Percentiles rank a stretch among this genome's conserved stretches.
Evolutionary conservation across 257 asterid genomes (phyloP).

Genomic region (Solanum arcanum): DNA sequence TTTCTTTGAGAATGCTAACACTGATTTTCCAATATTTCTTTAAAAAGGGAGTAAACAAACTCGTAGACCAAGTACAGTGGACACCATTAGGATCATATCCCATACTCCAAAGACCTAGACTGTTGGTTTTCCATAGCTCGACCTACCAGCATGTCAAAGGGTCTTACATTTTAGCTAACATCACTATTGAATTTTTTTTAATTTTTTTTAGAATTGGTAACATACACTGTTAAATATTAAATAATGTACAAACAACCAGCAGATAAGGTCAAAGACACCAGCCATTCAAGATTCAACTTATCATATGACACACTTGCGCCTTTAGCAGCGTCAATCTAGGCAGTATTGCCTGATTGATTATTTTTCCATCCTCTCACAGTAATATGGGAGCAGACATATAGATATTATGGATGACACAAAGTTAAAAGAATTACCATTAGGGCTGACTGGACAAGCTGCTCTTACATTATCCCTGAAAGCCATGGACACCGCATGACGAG

Average conservation of each 20-base stretch:
- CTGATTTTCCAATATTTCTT: background rate
- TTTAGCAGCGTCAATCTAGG: background rate
- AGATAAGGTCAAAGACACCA: background rate
- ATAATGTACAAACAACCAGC: background rate
- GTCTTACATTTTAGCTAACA: background rate
- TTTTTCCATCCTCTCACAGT: background rate
- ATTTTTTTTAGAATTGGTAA: too few species aligned
- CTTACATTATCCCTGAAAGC: slow-evolving; percentile 49
- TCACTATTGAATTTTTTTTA: background rate
- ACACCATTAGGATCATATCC: background rate
- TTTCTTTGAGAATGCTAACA: background rate
- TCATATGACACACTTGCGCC: background rate
- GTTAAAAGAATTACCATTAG: slow-evolving; percentile 22
- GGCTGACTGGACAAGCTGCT: slow-evolving; percentile 25
- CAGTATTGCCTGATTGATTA: background rate
- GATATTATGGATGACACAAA: background rate
- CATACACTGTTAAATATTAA: background rate
- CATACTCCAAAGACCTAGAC: background rate
- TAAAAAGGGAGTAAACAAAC: background rate
- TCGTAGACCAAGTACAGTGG: background rate
- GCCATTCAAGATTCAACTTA: background rate
- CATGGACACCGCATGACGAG: slow-evolving; percentile 54
- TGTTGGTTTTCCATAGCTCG: background rate
- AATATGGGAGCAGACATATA: background rate
- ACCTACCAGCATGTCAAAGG: background rate